A percentile compares a stretch with the other conserved stretches of the same genome.
These are phyloP conservation scores for Ceriops zippeliana DNA, from an alignment of 345 rosid species.

Conservation along the genomic window DNA sequence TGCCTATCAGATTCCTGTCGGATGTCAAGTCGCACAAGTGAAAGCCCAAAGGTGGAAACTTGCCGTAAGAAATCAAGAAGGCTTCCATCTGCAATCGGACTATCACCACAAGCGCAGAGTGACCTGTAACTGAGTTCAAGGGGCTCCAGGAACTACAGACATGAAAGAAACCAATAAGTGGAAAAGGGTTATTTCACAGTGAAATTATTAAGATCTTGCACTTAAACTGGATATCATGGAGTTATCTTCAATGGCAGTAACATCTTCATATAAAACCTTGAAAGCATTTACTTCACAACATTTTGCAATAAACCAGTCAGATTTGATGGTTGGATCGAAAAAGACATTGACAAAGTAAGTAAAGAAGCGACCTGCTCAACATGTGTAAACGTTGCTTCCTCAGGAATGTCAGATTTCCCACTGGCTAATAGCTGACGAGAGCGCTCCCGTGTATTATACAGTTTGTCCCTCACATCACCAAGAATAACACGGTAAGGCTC, in stretches of 20 bases:
- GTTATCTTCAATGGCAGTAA: neutral
- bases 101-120: constrained; percentile 87
- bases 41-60: constrained; percentile 95
- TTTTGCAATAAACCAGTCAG: too few relatives aligned
- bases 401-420: constrained; percentile 82
- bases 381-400: constrained; percentile 63
- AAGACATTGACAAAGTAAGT: neutral
- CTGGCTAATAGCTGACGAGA: constrained; percentile 74
- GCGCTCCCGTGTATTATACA: constrained; percentile 88
- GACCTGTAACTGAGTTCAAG: constrained; percentile 95
- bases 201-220: neutral
- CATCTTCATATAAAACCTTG: too few relatives aligned
- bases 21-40: constrained; percentile 90
- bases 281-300: too few relatives aligned
- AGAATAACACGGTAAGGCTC: constrained; percentile 96
- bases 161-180: constrained; percentile 19
- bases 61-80: constrained; percentile 98
- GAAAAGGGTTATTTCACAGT: neutral
- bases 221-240: neutral
- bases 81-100: constrained; percentile 93
- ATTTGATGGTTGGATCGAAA: too few relatives aligned
- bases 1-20: constrained; percentile 97
- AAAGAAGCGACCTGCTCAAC: constrained; percentile 59
- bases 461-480: constrained; percentile 88
- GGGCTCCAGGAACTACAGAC: constrained; percentile 83